A percentile compares a stretch with the other conserved stretches of the same genome.
Evolutionary conservation across 805 yeast species (phyloP).

Genomic region (Wickerhamomyces pijperi): DNA sequence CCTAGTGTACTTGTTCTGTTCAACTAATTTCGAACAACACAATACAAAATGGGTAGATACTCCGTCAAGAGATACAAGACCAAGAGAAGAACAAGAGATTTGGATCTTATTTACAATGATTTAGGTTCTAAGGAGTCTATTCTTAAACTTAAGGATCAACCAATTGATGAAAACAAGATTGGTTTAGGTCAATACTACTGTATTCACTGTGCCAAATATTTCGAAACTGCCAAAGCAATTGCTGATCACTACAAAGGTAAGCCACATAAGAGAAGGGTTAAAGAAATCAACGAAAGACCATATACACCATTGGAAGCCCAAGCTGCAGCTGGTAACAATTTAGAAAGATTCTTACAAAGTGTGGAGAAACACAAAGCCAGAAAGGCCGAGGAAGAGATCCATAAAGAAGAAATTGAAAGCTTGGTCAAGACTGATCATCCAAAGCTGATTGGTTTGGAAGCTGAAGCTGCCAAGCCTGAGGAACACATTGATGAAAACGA

Average conservation of each 20-base stretch:
- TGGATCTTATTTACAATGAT: conserved; percentile 76
- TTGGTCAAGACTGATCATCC: conserved; percentile 17
- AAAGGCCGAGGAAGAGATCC: conserved; percentile 34
- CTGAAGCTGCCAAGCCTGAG: conserved; percentile 3
- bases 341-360: conserved; percentile 51
- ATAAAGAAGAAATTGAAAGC: conserved; percentile 28
- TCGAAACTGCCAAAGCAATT: conserved; percentile 65
- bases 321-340: conserved; percentile 78
- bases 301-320: conserved; percentile 83
- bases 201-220: conserved; percentile 87
- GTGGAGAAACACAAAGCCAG: conserved; percentile 50
- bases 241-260: conserved; percentile 66
- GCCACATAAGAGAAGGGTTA: conserved; percentile 79
- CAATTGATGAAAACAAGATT: conserved; percentile 79
- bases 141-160: conserved; percentile 61
- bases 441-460: conserved; percentile 18
- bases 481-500: conserved; percentile 12
- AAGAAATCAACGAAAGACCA: conserved; percentile 64
- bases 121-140: conserved; percentile 55
- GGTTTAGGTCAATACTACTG: conserved; percentile 95
- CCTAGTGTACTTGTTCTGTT: not conserved
- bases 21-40: conserved; percentile 2
- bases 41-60: conserved; percentile 64
- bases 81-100: conserved; percentile 74
- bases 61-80: conserved; percentile 83